Evolutionary conservation across 345 rosid genomes (phyloP).

Genomic region (Eucalyptus victrix): DNA sequence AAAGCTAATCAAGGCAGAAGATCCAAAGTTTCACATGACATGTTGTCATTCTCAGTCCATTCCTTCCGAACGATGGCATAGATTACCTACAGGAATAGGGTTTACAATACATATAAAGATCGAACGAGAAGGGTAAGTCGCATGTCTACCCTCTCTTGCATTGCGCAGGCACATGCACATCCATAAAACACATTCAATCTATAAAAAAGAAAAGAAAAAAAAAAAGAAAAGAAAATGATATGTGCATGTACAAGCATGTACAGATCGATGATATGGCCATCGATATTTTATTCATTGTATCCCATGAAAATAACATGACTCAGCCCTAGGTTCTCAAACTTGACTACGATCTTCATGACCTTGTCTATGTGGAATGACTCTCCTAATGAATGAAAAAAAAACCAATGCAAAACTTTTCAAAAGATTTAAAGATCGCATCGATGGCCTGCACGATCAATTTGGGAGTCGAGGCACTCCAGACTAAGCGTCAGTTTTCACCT

Average conservation of each 20-base stretch:
- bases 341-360: background rate
- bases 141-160: background rate
- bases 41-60: background rate
- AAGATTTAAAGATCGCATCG: background rate
- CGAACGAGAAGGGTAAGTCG: background rate
- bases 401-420: background rate
- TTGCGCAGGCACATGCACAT: background rate
- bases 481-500: background rate
- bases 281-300: background rate
- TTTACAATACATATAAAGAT: background rate
- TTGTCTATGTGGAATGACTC: background rate
- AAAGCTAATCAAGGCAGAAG: background rate
- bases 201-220: background rate
- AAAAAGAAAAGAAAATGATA: background rate
- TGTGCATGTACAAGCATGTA: background rate
- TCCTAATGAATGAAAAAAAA: background rate
- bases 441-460: background rate
- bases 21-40: background rate
- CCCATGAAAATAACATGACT: background rate
- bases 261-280: background rate
- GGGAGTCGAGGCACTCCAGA: background rate
- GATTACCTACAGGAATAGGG: background rate
- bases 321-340: background rate
- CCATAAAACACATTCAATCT: background rate
- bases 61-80: background rate